phyloP scores from a whole-genome alignment of 1,284 basidiomycete species.

The Cryptococcus maquisensis region DNA sequence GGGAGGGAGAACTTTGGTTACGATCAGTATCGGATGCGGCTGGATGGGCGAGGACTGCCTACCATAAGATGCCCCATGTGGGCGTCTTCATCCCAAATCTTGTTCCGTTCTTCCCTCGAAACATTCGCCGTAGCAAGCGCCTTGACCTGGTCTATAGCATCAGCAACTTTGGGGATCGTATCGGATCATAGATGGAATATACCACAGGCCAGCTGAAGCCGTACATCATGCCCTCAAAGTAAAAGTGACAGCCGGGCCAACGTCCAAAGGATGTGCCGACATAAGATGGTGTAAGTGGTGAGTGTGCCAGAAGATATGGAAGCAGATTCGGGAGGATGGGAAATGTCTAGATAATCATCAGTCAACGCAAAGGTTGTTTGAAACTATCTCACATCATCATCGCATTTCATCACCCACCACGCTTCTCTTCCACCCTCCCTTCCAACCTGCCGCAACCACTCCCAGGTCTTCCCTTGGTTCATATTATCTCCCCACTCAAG shows the following conservation, averaged over 20 bases:
- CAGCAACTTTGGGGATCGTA: too few relatives aligned
- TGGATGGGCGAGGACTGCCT: constrained; percentile 2
- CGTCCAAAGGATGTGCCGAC: constrained; percentile 16
- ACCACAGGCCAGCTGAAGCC: constrained; percentile 25
- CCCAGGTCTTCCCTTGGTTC: constrained; percentile 81
- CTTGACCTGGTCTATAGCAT: constrained; percentile 14
- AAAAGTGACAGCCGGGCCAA: constrained; percentile 16
- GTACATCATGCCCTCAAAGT: constrained; percentile 24
- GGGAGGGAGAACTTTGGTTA: constrained; percentile 8
- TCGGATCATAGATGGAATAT: not conserved
- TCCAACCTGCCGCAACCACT: constrained; percentile 48
- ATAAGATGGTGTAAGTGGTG: constrained; percentile 21
- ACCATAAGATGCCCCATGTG: constrained; percentile 24
- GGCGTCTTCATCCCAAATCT: constrained; percentile 21
- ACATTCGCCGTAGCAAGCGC: constrained; percentile 19
- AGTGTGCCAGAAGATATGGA: constrained; percentile 9
- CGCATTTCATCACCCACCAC: constrained; percentile 22
- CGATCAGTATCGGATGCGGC: not conserved
- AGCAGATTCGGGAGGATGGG: constrained; percentile 27
- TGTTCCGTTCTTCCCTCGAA: constrained; percentile 1
- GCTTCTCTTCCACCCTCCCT: constrained; percentile 12
- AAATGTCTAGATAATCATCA: constrained; percentile 13
- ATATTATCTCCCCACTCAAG: constrained; percentile 64
- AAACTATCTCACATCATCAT: constrained; percentile 19
- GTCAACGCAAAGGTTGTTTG: not conserved